These are phyloP conservation scores for Hypericum androsaemum DNA, from an alignment of 345 rosid species.

Conservation along the genomic window DNA sequence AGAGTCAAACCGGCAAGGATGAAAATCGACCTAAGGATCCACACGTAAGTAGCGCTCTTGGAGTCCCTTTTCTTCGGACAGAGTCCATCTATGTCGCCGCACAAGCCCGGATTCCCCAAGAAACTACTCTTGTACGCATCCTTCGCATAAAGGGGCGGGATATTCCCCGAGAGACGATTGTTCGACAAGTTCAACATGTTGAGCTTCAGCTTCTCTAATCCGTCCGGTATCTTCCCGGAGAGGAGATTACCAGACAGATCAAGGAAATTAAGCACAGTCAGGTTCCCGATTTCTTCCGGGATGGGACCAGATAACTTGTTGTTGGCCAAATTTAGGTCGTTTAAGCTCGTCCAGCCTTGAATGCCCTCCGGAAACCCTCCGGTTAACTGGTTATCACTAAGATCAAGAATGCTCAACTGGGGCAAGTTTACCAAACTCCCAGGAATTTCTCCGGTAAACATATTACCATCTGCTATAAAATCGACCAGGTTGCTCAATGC, in stretches of 20 bases:
- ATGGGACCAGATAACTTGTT: slow-evolving; percentile 61
- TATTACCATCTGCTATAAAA: slow-evolving; percentile 40
- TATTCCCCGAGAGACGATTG: slow-evolving; percentile 52
- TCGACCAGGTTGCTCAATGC: slow-evolving; percentile 36
- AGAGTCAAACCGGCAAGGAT: slow-evolving; percentile 42
- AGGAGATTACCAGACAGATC: slow-evolving; percentile 44
- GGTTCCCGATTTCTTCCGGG: slow-evolving; percentile 52
- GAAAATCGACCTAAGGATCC: slow-evolving; percentile 60
- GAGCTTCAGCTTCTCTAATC: no score
- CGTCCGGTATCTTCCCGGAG: no score
- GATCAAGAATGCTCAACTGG: slow-evolving; percentile 55
- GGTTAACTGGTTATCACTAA: slow-evolving; percentile 44
- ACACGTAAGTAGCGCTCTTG: slow-evolving; percentile 28
- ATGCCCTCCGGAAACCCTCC: slow-evolving; percentile 59
- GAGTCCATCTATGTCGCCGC: slow-evolving; percentile 44
- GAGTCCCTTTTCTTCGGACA: slow-evolving; percentile 31
- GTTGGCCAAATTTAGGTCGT: slow-evolving; percentile 64
- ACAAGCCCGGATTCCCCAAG: slow-evolving; percentile 67
- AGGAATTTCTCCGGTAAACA: slow-evolving; percentile 46
- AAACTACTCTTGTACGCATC: slow-evolving; percentile 46
- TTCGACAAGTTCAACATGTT: slow-evolving; percentile 53
- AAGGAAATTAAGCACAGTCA: slow-evolving; percentile 75
- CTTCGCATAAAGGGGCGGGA: slow-evolving; percentile 57
- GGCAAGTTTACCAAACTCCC: slow-evolving; percentile 39
- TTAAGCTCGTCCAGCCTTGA: slow-evolving; percentile 41